phyloP scores from a whole-genome alignment of 805 yeast genomes.

The Clavispora carvajalis region DNA sequence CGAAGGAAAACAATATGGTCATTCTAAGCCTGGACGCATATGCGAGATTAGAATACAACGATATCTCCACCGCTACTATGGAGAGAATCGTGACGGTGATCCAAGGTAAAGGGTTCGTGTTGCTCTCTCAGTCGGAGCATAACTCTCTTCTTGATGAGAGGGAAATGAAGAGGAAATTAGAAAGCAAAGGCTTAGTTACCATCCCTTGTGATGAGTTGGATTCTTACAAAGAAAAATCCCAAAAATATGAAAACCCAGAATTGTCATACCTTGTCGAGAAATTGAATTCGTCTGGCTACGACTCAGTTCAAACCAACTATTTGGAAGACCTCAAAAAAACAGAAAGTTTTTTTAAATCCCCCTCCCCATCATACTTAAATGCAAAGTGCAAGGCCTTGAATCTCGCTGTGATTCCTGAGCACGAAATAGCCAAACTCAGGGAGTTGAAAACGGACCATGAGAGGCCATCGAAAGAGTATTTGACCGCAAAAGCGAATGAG shows the following conservation, averaged over 20 bases:
- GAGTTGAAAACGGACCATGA: conserved; percentile 21
- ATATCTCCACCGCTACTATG: conserved; percentile 18
- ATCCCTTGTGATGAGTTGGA: conserved; percentile 22
- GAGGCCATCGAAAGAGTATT: conserved; percentile 29
- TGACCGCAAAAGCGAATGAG: conserved; percentile 31
- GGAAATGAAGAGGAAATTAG: conserved; percentile 29
- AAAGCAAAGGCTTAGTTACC: conserved; percentile 28
- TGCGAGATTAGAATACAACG: conserved; percentile 24
- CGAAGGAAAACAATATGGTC: conserved; percentile 27
- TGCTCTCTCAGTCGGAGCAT: conserved; percentile 24
- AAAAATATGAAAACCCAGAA: conserved; percentile 18
- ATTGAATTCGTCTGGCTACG: conserved; percentile 15
- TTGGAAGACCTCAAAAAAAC: conserved; percentile 10
- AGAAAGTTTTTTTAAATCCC: conserved; percentile 14
- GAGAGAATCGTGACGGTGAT: conserved; percentile 20
- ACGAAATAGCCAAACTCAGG: conserved; percentile 14
- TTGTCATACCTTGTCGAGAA: conserved; percentile 18
- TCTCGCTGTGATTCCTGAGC: conserved; percentile 14
- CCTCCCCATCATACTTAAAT: conserved; percentile 21
- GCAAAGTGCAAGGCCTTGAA: conserved; percentile 17
- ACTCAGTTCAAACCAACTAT: conserved; percentile 10
- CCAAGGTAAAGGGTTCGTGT: conserved; percentile 23
- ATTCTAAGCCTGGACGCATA: conserved; percentile 28
- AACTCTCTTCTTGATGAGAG: conserved; percentile 25
- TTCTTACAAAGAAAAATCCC: conserved; percentile 9